Conservation (phyloP, 495 filamentous ascomycete genomes). For the Trichocladium uniseriatum region DNA sequence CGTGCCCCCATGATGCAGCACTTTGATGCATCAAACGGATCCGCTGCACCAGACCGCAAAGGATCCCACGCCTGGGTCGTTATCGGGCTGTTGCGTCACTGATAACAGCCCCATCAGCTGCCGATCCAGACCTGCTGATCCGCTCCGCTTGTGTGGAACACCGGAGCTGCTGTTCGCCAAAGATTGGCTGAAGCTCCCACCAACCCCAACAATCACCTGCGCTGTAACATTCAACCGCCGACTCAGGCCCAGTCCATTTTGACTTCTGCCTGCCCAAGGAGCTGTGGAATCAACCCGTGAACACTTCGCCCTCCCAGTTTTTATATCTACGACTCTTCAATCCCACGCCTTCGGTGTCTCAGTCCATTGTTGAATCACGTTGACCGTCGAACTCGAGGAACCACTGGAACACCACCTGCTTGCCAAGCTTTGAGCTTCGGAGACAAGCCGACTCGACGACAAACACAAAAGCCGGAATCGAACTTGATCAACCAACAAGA, state of each 20-base stretch:
- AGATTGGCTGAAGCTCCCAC: conserved; percentile 6
- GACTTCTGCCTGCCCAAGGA: background rate
- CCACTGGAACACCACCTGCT: too few species aligned
- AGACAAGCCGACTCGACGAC: too few species aligned
- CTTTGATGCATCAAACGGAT: conserved; percentile 2
- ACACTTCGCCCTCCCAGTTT: background rate
- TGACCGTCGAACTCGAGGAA: too few species aligned
- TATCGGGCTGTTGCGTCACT: conserved; percentile 30
- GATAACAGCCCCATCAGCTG: conserved; percentile 22
- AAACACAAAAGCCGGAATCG: too few species aligned
- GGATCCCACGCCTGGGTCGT: conserved; percentile 2
- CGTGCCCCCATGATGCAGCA: too few species aligned
- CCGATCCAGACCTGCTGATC: conserved; percentile 19
- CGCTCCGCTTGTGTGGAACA: conserved; percentile 6
- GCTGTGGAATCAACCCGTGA: background rate
- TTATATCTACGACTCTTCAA: background rate
- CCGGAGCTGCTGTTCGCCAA: background rate
- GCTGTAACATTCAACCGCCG: background rate
- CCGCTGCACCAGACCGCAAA: background rate
- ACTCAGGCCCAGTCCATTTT: background rate
- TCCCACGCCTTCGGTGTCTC: background rate
- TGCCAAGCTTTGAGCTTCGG: too few species aligned
- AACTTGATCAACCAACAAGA: background rate
- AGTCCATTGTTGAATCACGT: too few species aligned
- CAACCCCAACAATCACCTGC: background rate